Evolutionary conservation across 23 red algal species (phyloP).

Genomic region (Gracilaria gracilis): DNA sequence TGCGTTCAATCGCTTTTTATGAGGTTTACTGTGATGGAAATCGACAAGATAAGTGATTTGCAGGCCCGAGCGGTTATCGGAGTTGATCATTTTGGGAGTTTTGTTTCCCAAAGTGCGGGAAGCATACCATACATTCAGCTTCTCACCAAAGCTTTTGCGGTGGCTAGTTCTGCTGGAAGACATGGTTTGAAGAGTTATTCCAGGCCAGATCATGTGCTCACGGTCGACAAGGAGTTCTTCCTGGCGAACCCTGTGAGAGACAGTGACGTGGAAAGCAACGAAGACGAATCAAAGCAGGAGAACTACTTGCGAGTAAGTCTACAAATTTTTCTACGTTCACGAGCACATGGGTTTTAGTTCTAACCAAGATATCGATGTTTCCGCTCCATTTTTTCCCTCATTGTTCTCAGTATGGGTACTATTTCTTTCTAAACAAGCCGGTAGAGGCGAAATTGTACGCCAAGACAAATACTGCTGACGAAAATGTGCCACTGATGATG

Average conservation of each 20-base stretch:
- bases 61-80: constrained; percentile 40
- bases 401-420: constrained; percentile 15
- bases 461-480: not conserved
- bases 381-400: not conserved
- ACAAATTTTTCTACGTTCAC: not conserved
- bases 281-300: not conserved
- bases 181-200: constrained; percentile 9
- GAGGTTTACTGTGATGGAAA: constrained; percentile 54
- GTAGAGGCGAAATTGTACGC: constrained; percentile 32
- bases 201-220: constrained; percentile 32
- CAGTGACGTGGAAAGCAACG: not conserved
- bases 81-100: constrained; percentile 46
- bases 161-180: constrained; percentile 22
- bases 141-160: constrained; percentile 37
- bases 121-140: constrained; percentile 40
- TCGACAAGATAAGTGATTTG: constrained; percentile 39
- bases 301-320: constrained; percentile 44
- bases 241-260: constrained; percentile 6
- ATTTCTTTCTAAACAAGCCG: constrained; percentile 33
- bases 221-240: constrained; percentile 23
- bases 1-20: constrained; percentile 4
- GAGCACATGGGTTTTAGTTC: not conserved
- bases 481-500: constrained; percentile 6
- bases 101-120: constrained; percentile 13
- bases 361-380: not conserved